Evolutionary conservation across 495 filamentous ascomycete genomes (phyloP), one percentile per base, ranked within the genome.

Genomic region (Pseudoneurospora amorphoporcata): DNA sequence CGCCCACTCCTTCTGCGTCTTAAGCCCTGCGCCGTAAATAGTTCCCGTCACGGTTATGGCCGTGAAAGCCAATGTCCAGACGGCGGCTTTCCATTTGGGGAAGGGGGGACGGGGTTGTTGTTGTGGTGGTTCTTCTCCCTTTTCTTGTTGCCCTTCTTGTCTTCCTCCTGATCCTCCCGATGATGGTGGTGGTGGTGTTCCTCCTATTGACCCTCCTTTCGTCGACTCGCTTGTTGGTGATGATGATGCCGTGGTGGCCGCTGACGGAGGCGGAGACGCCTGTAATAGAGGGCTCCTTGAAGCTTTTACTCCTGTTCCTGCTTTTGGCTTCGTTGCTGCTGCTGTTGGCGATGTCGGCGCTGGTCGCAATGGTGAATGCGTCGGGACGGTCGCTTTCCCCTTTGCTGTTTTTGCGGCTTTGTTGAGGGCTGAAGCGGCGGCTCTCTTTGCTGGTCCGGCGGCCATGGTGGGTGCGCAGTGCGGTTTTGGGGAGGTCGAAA

Each of bases 1-100:
- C 12, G 74, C 75, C 68, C 73, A 79, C 39, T 89, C 85, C 72
- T 84, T 78, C 72, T 79, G 79, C 70, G 81, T 84, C 80, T 89
- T 90, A 39, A 90, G 76, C n/a, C 84, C 84, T 3, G 88, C 88
- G 29, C 88, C 88, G 76, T 88, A 88, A 71, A 84, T 81, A 0
- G 85, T 78, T 65, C 88, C 87, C 1, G 81, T 82, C 39, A 83
- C 78, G 29, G 83, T 86, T 39, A 87, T 81, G 38, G 83, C 84
- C 2, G 87, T 81, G 69, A 88, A 81, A 10, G 81, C 81, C 17
- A 77, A 84, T 2, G 88, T 87, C 69, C 81, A 77, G 47, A 89
- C 72, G 12, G 73, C 68, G 68, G 47, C n/a, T 61, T 79, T 77
- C 71, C 72, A 74, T 32, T 70, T 73, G 19, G 69, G 82, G 72